phyloP scores from a whole-genome alignment of 2,329 filamentous ascomycete species.

The Colletotrichum navitas region DNA sequence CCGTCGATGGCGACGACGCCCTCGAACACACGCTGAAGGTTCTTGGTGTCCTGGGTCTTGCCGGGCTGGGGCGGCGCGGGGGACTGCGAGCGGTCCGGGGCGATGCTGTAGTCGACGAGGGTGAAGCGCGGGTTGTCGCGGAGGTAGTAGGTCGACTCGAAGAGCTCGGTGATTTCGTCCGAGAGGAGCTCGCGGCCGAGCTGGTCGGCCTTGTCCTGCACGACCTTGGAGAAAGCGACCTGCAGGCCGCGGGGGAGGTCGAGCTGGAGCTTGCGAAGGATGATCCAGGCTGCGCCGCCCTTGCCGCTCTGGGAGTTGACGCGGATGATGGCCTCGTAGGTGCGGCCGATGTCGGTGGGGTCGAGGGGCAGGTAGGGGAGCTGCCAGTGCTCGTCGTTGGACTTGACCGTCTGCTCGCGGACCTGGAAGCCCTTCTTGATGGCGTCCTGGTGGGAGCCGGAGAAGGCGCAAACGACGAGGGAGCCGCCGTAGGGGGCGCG shows the following conservation, averaged over 20 bases:
- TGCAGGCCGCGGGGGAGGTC: constrained; percentile 94
- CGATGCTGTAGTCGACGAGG: constrained; percentile 92
- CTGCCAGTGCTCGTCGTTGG: constrained; percentile 79
- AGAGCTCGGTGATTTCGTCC: constrained; percentile 87
- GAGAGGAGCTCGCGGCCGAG: constrained; percentile 87
- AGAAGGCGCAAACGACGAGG: constrained; percentile 93
- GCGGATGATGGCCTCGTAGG: constrained; percentile 97
- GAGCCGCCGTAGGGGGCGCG: constrained; percentile 92
- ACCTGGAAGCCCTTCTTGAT: constrained; percentile 92
- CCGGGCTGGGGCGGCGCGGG: constrained; percentile 76
- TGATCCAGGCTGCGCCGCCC: constrained; percentile 94
- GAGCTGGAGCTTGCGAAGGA: constrained; percentile 87
- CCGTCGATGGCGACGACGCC: constrained; percentile 88
- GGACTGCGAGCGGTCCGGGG: constrained; percentile 82
- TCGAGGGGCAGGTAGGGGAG: constrained; percentile 90
- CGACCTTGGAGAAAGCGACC: constrained; percentile 88
- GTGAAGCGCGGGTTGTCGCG: constrained; percentile 86
- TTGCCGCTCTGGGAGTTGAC: constrained; percentile 98
- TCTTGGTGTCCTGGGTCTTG: constrained; percentile 81
- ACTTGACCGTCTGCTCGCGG: constrained; percentile 71
- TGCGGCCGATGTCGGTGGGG: constrained; percentile 91
- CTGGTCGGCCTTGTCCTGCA: constrained; percentile 84
- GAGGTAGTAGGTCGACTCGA: constrained; percentile 89
- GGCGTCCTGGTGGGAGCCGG: constrained; percentile 92
- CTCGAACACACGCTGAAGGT: constrained; percentile 84